A percentile compares a stretch with the other conserved stretches of the same genome.
These are phyloP conservation scores for Fomitopsis schrenkii DNA, from an alignment of 1,284 basidiomycete genomes.

Conservation along the genomic window DNA sequence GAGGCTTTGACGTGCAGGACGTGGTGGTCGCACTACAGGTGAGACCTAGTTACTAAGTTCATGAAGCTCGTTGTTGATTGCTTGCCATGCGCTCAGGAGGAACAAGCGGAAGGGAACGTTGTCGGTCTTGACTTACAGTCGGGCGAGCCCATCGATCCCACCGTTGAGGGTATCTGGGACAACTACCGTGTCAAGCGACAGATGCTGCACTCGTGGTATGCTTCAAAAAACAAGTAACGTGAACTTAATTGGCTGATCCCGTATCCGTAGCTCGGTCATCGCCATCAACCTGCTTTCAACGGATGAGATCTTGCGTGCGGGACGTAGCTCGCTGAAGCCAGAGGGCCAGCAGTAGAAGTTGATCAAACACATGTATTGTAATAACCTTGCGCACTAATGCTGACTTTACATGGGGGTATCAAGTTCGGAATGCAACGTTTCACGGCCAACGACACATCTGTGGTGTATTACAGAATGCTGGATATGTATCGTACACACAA, in stretches of 20 bases:
- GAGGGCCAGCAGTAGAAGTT: slow-evolving; percentile 56
- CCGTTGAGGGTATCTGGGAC: slow-evolving; percentile 96
- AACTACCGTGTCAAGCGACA: slow-evolving; percentile 99
- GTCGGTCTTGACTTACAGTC: slow-evolving; percentile 93
- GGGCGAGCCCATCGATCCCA: slow-evolving; percentile 96
- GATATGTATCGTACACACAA: slow-evolving; percentile 13
- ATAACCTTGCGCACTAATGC: slow-evolving; percentile 1
- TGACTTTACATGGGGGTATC: slow-evolving; percentile 6
- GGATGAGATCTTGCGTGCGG: slow-evolving; percentile 94
- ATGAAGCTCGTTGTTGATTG: slow-evolving; percentile 8
- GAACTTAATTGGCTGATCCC: slow-evolving; percentile 9
- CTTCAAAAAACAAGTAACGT: slow-evolving; percentile 8
- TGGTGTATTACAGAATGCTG: neutral
- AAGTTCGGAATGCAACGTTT: neutral
- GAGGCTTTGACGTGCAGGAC: slow-evolving; percentile 97
- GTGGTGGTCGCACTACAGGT: slow-evolving; percentile 89
- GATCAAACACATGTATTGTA: slow-evolving; percentile 6
- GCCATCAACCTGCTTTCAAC: slow-evolving; percentile 94
- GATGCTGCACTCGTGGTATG: slow-evolving; percentile 95
- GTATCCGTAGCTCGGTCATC: slow-evolving; percentile 80
- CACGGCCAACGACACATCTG: neutral
- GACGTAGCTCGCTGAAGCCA: slow-evolving; percentile 83
- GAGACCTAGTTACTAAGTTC: slow-evolving; percentile 15
- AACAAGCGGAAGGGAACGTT: slow-evolving; percentile 85
- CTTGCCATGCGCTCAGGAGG: slow-evolving; percentile 56